Conservation (phyloP, 176 grass and related monocot species). For the Lolium multiflorum region DNA sequence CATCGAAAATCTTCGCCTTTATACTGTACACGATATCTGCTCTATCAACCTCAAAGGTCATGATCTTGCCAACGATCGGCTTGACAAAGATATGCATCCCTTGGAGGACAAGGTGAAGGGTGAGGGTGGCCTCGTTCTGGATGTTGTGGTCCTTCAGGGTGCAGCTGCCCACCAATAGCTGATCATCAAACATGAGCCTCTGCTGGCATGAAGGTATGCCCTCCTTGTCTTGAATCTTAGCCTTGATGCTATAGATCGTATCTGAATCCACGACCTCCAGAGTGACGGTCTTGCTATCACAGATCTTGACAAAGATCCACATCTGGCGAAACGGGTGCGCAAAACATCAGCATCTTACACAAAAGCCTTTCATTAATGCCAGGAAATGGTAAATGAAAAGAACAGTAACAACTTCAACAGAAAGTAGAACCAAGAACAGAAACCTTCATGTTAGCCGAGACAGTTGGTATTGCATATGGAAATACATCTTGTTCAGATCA, state of each 20-base stretch:
- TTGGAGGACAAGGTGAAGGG: too few relatives aligned
- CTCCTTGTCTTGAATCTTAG: slow-evolving; percentile 10
- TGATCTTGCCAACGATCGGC: not conserved
- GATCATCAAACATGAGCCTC: not conserved
- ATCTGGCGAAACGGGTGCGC: not conserved
- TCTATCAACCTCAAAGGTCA: not conserved
- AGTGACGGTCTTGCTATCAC: not conserved
- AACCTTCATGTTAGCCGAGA: not conserved
- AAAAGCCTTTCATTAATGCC: not conserved
- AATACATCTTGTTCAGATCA: too few relatives aligned
- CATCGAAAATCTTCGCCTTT: not conserved
- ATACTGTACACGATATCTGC: not conserved
- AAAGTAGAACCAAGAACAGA: not conserved
- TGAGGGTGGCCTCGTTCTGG: not conserved
- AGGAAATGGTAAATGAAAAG: not conserved
- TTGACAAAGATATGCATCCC: not conserved
- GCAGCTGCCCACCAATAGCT: not conserved
- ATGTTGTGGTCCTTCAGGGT: not conserved
- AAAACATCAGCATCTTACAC: not conserved
- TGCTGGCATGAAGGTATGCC: not conserved
- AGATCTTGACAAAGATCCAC: slow-evolving; percentile 2
- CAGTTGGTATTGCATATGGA: not conserved
- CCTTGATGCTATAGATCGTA: not conserved
- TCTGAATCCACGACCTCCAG: not conserved
- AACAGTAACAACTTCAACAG: not conserved